Percentiles rank a stretch among this genome's conserved stretches.
phyloP scores from a whole-genome alignment of 495 filamentous ascomycete species.

The Ramalina intermedia region DNA sequence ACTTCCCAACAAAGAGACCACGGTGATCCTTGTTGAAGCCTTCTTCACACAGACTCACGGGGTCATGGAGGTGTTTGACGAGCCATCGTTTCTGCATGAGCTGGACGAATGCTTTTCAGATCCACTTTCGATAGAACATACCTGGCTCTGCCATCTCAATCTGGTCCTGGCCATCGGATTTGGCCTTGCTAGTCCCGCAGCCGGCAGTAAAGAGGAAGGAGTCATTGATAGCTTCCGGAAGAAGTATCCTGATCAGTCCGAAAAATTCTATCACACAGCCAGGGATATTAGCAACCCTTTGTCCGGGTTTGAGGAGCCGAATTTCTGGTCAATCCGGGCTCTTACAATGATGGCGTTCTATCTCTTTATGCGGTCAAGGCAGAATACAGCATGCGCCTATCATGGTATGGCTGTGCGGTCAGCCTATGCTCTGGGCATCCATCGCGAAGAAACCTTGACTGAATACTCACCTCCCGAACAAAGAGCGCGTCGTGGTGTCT shows the following conservation, averaged over 20 bases:
- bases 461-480: constrained; percentile 32
- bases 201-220: constrained; percentile 30
- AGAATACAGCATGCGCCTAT: constrained; percentile 46
- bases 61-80: constrained; percentile 40
- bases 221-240: constrained; percentile 36
- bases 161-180: constrained; percentile 46
- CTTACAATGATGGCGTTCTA: constrained; percentile 46
- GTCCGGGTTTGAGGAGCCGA: constrained; percentile 45
- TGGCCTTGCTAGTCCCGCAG: constrained; percentile 36
- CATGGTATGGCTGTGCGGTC: constrained; percentile 49
- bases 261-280: constrained; percentile 45
- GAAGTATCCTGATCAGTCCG: constrained; percentile 33
- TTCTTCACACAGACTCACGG: constrained; percentile 46
- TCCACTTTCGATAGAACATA: constrained; percentile 31
- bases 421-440: constrained; percentile 44
- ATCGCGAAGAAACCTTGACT: constrained; percentile 44
- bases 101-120: constrained; percentile 39
- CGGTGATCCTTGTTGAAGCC: constrained; percentile 37
- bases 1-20: constrained; percentile 39
- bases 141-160: constrained; percentile 39
- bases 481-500: constrained; percentile 36
- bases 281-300: constrained; percentile 38
- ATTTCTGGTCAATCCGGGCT: constrained; percentile 49
- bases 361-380: constrained; percentile 39
- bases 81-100: constrained; percentile 28